A percentile compares a stretch with the other conserved stretches of the same genome.
These are phyloP conservation scores for Cutaneotrichosporon sp. DNA, from an alignment of 1,284 basidiomycete genomes.

Conservation along the genomic window DNA sequence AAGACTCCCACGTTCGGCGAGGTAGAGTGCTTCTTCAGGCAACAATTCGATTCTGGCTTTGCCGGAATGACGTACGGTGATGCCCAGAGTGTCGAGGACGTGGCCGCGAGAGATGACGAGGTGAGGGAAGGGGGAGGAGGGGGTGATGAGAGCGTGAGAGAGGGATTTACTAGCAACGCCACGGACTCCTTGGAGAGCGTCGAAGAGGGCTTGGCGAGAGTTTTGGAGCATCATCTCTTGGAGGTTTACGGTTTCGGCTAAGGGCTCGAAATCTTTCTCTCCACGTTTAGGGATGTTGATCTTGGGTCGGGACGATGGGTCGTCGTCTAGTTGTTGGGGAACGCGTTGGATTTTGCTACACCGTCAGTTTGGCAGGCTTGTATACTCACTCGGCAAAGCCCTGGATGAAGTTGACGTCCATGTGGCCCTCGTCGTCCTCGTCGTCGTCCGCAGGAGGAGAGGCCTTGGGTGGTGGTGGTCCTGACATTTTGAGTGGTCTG, in stretches of 20 bases:
- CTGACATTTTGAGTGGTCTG: not conserved
- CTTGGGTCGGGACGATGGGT: conserved; percentile 28
- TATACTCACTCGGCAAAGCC: conserved; percentile 39
- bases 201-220: conserved; percentile 79
- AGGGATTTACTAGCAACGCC: conserved; percentile 62
- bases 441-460: conserved; percentile 23
- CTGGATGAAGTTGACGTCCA: conserved; percentile 39
- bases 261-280: conserved; percentile 95
- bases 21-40: conserved; percentile 90
- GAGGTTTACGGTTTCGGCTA: conserved; percentile 60
- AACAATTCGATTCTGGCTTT: conserved; percentile 68
- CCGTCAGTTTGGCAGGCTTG: not conserved
- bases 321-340: conserved; percentile 29
- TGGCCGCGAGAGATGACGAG: conserved; percentile 71
- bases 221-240: conserved; percentile 71
- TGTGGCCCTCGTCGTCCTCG: conserved; percentile 36
- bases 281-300: conserved; percentile 80
- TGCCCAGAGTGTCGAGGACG: conserved; percentile 73
- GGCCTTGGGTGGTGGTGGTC: not conserved
- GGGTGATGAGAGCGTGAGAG: conserved; percentile 49
- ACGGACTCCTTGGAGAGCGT: conserved; percentile 69
- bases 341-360: conserved; percentile 46
- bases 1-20: conserved; percentile 81
- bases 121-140: conserved; percentile 54
- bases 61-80: conserved; percentile 60